These are phyloP conservation scores for Calonectria pauciramosa DNA, from an alignment of 2,329 filamentous ascomycete species.

Conservation along the genomic window DNA sequence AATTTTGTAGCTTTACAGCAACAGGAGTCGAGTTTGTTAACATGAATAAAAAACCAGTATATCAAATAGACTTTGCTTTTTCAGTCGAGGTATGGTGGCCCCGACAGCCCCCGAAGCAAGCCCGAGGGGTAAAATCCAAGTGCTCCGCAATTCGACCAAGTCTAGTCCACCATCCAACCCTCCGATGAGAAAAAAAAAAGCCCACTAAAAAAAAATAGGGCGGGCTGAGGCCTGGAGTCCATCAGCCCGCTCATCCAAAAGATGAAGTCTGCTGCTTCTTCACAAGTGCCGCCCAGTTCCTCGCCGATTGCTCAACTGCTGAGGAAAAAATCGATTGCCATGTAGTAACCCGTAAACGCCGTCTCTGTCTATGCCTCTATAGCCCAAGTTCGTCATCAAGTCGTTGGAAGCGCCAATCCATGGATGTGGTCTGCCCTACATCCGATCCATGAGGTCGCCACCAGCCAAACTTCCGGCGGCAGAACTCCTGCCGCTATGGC, in stretches of 20 bases:
- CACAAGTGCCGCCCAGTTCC: constrained; percentile 44
- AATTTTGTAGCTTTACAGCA: constrained; percentile 33
- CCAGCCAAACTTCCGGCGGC: constrained; percentile 83
- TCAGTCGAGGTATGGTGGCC: constrained; percentile 37
- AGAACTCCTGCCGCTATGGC: constrained; percentile 82
- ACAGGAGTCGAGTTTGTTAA: constrained; percentile 45
- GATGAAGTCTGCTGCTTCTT: constrained; percentile 34
- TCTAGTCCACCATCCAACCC: constrained; percentile 43
- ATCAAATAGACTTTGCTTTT: constrained; percentile 44
- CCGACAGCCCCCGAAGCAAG: constrained; percentile 46
- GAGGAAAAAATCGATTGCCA: constrained; percentile 43
- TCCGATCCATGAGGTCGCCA: constrained; percentile 74
- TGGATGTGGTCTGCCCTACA: constrained; percentile 49
- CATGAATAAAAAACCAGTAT: constrained; percentile 36
- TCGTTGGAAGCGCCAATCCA: constrained; percentile 49
- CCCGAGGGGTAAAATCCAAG: constrained; percentile 48
- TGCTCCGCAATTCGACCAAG: constrained; percentile 45
- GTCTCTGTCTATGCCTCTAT: constrained; percentile 57
- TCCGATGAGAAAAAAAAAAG: constrained; percentile 31
- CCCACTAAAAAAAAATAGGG: constrained; percentile 18
- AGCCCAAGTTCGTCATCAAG: constrained; percentile 54
- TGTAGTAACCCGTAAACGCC: constrained; percentile 53
- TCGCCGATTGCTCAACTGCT: constrained; percentile 42
- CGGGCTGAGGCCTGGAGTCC: constrained; percentile 23
- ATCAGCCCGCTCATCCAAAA: constrained; percentile 20